Percentiles rank a stretch among this genome's conserved stretches.
Evolutionary conservation across 2,329 filamentous ascomycete genomes (phyloP).

Genomic region (Teratosphaeriaceae sp.): DNA sequence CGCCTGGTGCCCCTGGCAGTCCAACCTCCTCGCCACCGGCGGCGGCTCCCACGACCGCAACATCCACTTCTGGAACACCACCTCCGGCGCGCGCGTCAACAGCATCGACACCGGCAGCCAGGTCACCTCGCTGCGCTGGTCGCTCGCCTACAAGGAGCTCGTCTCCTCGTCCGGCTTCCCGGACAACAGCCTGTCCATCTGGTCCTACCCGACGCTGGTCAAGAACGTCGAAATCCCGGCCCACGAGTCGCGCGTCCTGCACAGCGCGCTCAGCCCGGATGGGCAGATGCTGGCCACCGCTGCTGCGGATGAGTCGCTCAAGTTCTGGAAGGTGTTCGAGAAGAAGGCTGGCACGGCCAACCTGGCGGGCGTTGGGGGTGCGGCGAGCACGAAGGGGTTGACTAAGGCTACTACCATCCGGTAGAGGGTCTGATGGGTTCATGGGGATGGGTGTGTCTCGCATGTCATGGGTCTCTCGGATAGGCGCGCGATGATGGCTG

Average conservation of each 20-base stretch:
- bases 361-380: constrained; percentile 57
- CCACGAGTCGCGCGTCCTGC: constrained; percentile 91
- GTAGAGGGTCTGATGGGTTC: neutral
- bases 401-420: constrained; percentile 80
- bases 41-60: constrained; percentile 94
- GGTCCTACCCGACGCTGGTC: constrained; percentile 95
- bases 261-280: constrained; percentile 94
- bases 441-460: no score
- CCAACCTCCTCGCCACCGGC: constrained; percentile 92
- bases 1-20: constrained; percentile 98
- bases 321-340: constrained; percentile 99
- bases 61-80: constrained; percentile 99
- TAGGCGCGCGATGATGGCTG: no score
- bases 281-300: constrained; percentile 97
- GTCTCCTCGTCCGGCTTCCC: constrained; percentile 96
- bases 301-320: constrained; percentile 91
- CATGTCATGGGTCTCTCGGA: no score
- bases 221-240: constrained; percentile 97
- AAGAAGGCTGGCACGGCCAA: constrained; percentile 80
- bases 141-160: constrained; percentile 94
- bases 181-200: constrained; percentile 98
- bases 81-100: constrained; percentile 94
- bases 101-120: constrained; percentile 98
- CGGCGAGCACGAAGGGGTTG: constrained; percentile 70
- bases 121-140: constrained; percentile 94